phyloP scores from a whole-genome alignment of 495 filamentous ascomycete species.

The Xylaria curta region DNA sequence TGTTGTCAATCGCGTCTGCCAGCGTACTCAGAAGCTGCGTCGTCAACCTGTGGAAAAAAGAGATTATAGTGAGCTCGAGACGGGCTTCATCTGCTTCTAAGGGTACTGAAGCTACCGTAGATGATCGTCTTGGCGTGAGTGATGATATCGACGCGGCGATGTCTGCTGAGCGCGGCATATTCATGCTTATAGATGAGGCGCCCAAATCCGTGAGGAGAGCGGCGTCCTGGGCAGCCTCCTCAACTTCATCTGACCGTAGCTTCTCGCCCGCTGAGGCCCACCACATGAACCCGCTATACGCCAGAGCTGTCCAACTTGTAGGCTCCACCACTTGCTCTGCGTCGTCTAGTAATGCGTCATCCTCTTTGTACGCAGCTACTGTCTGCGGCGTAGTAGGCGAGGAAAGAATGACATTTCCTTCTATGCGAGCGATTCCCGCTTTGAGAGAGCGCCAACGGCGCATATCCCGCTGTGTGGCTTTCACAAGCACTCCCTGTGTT shows the following conservation, averaged over 20 bases:
- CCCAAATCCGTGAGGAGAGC: constrained; percentile 53
- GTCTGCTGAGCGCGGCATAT: constrained; percentile 39
- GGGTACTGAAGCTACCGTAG: constrained; percentile 21
- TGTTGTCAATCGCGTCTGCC: constrained; percentile 68
- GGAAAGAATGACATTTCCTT: constrained; percentile 33
- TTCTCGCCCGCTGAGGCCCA: constrained; percentile 96
- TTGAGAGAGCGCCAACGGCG: constrained; percentile 78
- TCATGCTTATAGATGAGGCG: constrained; percentile 39
- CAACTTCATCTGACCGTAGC: constrained; percentile 58
- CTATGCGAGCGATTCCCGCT: constrained; percentile 65
- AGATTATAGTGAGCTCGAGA: constrained; percentile 77
- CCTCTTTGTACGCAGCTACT: constrained; percentile 30
- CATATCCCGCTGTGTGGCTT: constrained; percentile 89
- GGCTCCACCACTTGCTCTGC: constrained; percentile 71
- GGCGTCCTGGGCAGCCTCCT: constrained; percentile 55
- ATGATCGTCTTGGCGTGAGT: constrained; percentile 38
- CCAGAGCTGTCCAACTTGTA: constrained; percentile 85
- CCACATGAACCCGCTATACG: constrained; percentile 95
- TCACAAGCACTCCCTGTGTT: constrained; percentile 66
- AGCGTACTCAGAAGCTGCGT: constrained; percentile 71
- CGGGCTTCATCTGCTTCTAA: constrained; percentile 42
- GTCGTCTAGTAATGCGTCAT: constrained; percentile 47
- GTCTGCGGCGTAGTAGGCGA: constrained; percentile 43
- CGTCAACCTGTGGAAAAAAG: constrained; percentile 91
- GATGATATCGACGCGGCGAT: constrained; percentile 50